These are phyloP conservation scores for Scenedesmus sp. DNA, from an alignment of 163 green algal species.

Conservation along the genomic window DNA sequence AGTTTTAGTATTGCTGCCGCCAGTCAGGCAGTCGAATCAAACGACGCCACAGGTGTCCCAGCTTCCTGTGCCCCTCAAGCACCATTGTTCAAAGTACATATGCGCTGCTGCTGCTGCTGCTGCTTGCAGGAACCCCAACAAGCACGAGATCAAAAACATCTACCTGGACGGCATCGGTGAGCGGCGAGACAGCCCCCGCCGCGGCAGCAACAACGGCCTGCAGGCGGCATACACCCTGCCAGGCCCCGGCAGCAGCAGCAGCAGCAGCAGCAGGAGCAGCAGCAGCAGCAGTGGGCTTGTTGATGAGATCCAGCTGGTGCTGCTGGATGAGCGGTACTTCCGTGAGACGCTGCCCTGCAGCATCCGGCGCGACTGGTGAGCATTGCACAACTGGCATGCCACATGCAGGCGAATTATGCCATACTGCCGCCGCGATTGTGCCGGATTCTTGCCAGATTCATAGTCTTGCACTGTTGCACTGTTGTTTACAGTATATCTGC, in stretches of 20 bases:
- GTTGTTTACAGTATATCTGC: too few species aligned
- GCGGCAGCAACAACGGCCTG: conserved; percentile 39
- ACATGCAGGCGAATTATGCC: not conserved
- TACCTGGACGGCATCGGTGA: conserved; percentile 77
- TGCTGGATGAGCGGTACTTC: conserved; percentile 68
- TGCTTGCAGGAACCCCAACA: conserved; percentile 63
- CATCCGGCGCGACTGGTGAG: conserved; percentile 49
- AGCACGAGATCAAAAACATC: conserved; percentile 70
- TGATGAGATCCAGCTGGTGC: conserved; percentile 65
- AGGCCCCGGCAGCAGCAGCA: conserved; percentile 20
- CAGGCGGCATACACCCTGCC: conserved; percentile 52
- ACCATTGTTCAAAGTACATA: too few species aligned
- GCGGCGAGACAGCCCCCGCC: conserved; percentile 32
- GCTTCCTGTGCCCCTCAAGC: too few species aligned
- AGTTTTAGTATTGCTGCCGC: not conserved
- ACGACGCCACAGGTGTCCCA: too few species aligned
- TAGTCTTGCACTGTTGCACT: not conserved
- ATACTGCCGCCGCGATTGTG: not conserved
- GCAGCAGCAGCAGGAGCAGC: not conserved
- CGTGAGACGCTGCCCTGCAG: conserved; percentile 66
- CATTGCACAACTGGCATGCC: not conserved
- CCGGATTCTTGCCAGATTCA: not conserved
- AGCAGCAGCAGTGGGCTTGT: not conserved
- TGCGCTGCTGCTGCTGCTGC: not conserved
- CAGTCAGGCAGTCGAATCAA: not conserved